A percentile compares a stretch with the other conserved stretches of the same genome.
Conservation (phyloP, 768 basidiomycete species). For the Serendipita sp. region DNA sequence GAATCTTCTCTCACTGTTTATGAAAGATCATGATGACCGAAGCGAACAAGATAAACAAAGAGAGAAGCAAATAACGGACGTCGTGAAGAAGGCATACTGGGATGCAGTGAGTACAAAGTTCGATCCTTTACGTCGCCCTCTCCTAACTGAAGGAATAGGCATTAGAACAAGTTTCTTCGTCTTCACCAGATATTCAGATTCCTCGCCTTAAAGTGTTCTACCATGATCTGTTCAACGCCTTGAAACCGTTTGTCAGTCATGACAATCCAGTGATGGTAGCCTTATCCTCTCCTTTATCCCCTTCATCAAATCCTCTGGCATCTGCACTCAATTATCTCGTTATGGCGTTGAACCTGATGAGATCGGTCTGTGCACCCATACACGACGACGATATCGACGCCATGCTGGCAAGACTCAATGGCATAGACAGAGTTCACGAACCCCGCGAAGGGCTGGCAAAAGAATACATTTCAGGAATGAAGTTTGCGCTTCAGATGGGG, state of each 20-base stretch:
- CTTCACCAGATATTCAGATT: background rate
- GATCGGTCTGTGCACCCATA: background rate
- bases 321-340: background rate
- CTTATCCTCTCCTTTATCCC: background rate
- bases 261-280: background rate
- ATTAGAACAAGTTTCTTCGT: background rate
- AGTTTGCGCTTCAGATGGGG: background rate
- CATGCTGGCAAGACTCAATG: background rate
- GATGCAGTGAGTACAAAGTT: background rate
- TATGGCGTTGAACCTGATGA: background rate
- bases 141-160: background rate
- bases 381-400: background rate
- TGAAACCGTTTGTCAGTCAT: background rate
- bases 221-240: background rate
- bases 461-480: background rate
- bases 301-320: background rate
- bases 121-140: too few relatives aligned
- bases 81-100: background rate
- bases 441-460: background rate
- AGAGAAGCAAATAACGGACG: background rate
- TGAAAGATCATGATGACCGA: background rate
- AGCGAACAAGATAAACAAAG: background rate
- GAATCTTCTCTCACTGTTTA: background rate
- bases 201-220: constrained; percentile 5
- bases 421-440: background rate